phyloP scores from a whole-genome alignment of 2,329 filamentous ascomycete species.

The Triangularia verruculosa region DNA sequence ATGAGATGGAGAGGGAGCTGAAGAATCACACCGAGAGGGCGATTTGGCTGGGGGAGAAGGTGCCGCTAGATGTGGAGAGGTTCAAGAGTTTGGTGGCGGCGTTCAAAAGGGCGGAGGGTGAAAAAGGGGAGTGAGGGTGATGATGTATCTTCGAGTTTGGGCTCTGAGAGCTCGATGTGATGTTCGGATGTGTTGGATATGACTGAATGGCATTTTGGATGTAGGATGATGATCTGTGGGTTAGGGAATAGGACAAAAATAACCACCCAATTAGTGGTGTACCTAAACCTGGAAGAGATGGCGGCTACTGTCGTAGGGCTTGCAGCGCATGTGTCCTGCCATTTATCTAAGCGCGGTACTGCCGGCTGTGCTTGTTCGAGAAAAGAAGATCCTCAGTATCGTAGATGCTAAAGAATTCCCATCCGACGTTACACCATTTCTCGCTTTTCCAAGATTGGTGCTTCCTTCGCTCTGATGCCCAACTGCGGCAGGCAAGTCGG shows the following conservation, averaged over 20 bases:
- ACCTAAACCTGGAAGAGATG: too few relatives aligned
- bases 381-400: background rate
- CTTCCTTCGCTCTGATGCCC: background rate
- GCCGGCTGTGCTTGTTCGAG: background rate
- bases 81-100: conserved; percentile 39
- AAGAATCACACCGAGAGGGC: conserved; percentile 65
- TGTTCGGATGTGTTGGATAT: background rate
- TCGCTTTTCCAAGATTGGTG: background rate
- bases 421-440: background rate
- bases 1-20: conserved; percentile 35
- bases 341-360: background rate
- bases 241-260: background rate
- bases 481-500: background rate
- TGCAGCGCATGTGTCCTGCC: background rate
- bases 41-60: conserved; percentile 69
- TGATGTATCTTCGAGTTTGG: too few relatives aligned
- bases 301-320: background rate
- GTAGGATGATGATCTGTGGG: background rate
- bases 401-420: background rate
- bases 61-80: conserved; percentile 56
- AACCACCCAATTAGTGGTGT: too few relatives aligned
- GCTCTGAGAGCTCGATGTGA: too few relatives aligned
- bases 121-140: background rate
- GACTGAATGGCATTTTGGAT: background rate
- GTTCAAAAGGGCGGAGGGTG: background rate